Evolutionary conservation across 2,329 filamentous ascomycete species (phyloP).

Genomic region (Massarina eburnea): DNA sequence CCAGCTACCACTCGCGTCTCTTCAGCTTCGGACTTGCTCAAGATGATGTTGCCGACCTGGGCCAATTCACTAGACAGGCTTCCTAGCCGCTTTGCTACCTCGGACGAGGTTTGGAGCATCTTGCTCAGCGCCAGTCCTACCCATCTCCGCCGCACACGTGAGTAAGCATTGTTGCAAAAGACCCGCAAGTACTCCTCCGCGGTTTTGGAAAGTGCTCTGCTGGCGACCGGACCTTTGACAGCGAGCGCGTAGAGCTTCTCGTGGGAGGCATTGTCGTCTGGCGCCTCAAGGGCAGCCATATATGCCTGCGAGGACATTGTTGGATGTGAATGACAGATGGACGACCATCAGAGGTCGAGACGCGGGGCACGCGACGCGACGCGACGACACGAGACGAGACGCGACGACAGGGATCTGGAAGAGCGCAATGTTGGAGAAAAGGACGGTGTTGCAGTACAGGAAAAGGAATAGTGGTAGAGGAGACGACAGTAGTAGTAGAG

Average conservation of each 20-base stretch:
- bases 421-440: not conserved
- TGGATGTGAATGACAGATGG: not conserved
- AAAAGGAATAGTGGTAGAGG: not conserved
- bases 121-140: conserved; percentile 31
- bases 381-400: not conserved
- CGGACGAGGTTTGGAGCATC: conserved; percentile 23
- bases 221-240: conserved; percentile 11
- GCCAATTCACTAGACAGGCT: conserved; percentile 11
- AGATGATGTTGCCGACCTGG: conserved; percentile 27
- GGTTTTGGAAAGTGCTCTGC: conserved; percentile 10
- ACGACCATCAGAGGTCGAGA: conserved; percentile 1
- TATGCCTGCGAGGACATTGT: conserved; percentile 12
- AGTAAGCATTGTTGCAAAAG: conserved; percentile 25
- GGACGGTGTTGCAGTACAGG: not conserved
- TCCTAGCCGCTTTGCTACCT: conserved; percentile 19
- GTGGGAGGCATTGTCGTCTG: conserved; percentile 23
- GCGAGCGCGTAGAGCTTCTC: conserved; percentile 19
- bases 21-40: conserved; percentile 23
- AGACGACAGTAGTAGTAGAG: not conserved
- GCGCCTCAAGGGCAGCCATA: conserved; percentile 22
- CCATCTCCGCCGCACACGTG: conserved; percentile 30
- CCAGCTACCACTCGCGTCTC: conserved; percentile 36
- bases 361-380: conserved; percentile 3
- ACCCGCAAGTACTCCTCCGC: conserved; percentile 28
- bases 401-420: not conserved